Percentiles rank a stretch among this genome's conserved stretches.
phyloP scores from a whole-genome alignment of 495 filamentous ascomycete genomes.

The Penicillium riverlandense region DNA sequence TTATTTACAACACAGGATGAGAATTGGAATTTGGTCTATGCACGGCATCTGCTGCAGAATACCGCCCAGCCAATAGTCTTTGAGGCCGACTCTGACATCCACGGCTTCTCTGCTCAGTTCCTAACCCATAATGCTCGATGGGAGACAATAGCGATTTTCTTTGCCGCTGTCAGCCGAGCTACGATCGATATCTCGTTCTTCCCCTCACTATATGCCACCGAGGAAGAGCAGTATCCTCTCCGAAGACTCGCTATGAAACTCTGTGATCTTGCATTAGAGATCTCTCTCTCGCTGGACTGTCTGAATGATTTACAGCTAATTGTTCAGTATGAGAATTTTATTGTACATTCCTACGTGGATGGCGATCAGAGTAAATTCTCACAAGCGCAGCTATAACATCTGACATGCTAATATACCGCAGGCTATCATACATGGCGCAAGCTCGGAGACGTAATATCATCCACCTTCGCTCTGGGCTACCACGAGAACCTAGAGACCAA shows the following conservation, averaged over 20 bases:
- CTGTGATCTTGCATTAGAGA: conserved; percentile 27
- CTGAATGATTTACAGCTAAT: conserved; percentile 39
- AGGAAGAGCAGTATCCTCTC: conserved; percentile 19
- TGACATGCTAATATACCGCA: conserved; percentile 3
- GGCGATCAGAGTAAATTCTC: conserved; percentile 34
- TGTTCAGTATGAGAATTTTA: conserved; percentile 40
- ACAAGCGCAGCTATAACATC: background rate
- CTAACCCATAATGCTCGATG: conserved; percentile 27
- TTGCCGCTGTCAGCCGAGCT: conserved; percentile 29
- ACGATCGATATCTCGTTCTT: conserved; percentile 28
- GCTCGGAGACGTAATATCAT: conserved; percentile 34
- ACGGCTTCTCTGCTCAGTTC: conserved; percentile 25
- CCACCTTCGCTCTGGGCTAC: conserved; percentile 37
- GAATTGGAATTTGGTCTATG: conserved; percentile 23
- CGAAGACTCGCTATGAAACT: conserved; percentile 21
- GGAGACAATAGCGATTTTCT: conserved; percentile 36
- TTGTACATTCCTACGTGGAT: conserved; percentile 36
- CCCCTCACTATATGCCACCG: conserved; percentile 21
- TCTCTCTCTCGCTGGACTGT: conserved; percentile 33
- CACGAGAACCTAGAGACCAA: conserved; percentile 31
- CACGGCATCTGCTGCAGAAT: conserved; percentile 25
- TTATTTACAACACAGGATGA: conserved; percentile 18
- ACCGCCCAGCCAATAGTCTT: conserved; percentile 22
- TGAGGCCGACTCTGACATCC: conserved; percentile 11
- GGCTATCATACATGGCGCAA: conserved; percentile 39